Evolutionary conservation across 1,284 basidiomycete genomes (phyloP).

Genomic region (Ceratobasidium theobromae): DNA sequence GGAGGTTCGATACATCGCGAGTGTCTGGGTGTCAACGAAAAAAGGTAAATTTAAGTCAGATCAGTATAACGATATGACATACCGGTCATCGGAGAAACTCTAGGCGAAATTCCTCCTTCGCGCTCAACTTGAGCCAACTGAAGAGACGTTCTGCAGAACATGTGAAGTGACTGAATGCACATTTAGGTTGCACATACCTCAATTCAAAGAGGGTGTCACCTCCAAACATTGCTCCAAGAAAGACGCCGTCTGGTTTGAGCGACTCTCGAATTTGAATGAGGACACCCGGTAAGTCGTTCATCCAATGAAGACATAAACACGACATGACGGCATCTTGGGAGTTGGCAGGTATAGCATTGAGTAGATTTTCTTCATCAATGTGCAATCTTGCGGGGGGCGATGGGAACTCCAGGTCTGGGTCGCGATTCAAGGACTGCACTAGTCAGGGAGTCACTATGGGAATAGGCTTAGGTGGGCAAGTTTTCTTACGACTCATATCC

Average conservation of each 20-base stretch:
- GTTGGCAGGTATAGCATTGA: slow-evolving; percentile 62
- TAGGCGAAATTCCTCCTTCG: slow-evolving; percentile 93
- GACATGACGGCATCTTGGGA: slow-evolving; percentile 93
- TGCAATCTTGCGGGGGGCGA: slow-evolving; percentile 28
- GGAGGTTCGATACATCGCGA: slow-evolving; percentile 86
- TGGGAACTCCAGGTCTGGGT: slow-evolving; percentile 65
- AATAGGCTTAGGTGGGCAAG: neutral
- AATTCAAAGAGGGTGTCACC: slow-evolving; percentile 98
- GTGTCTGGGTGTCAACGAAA: slow-evolving; percentile 59
- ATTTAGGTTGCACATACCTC: slow-evolving; percentile 49
- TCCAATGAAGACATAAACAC: slow-evolving; percentile 92
- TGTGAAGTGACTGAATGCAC: neutral
- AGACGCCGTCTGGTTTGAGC: slow-evolving; percentile 89
- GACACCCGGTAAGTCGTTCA: slow-evolving; percentile 94
- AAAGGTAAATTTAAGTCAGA: neutral
- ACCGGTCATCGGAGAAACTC: slow-evolving; percentile 98
- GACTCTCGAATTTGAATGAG: slow-evolving; percentile 87
- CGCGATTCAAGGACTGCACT: slow-evolving; percentile 71
- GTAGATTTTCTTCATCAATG: slow-evolving; percentile 75
- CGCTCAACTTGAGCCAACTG: slow-evolving; percentile 95
- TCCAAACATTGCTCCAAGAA: slow-evolving; percentile 91
- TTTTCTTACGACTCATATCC: slow-evolving; percentile 77
- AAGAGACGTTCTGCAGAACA: slow-evolving; percentile 69
- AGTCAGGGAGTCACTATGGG: slow-evolving; percentile 1
- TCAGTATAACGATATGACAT: slow-evolving; percentile 37